Conservation (phyloP, 495 filamentous ascomycete genomes). For the Penicillium paxilli region DNA sequence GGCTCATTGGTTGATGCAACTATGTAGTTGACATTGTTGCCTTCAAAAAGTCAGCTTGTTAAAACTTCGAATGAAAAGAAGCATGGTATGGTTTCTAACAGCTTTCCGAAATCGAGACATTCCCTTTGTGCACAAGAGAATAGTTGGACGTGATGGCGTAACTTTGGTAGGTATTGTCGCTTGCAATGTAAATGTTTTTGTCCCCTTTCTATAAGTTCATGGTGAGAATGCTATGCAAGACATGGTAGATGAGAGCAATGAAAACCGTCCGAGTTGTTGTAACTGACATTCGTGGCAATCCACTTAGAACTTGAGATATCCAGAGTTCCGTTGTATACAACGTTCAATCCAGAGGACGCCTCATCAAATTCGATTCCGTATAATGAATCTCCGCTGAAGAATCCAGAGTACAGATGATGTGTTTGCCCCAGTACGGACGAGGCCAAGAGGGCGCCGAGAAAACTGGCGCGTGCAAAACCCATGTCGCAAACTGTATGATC, state of each 20-base stretch:
- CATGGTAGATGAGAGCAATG: not conserved
- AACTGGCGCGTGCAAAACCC: not conserved
- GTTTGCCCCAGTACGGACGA: not conserved
- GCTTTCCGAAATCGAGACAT: not conserved
- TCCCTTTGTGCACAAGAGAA: not conserved
- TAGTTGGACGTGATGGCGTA: not conserved
- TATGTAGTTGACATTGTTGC: not conserved
- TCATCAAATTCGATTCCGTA: not conserved
- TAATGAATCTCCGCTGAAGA: not conserved
- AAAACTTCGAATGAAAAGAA: not conserved
- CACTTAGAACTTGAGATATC: not conserved
- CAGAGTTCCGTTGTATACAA: slow-evolving; percentile 1
- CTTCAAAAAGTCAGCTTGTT: not conserved
- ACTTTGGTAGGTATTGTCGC: not conserved
- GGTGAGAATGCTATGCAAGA: not conserved
- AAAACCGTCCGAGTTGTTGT: not conserved
- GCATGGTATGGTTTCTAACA: not conserved
- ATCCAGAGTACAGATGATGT: not conserved
- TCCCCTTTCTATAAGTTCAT: not conserved
- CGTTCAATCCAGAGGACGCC: not conserved
- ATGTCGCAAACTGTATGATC: not conserved
- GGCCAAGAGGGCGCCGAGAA: not conserved
- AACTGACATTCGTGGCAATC: not conserved
- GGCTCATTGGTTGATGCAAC: not conserved
- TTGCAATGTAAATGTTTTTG: not conserved